Percentiles rank a stretch among this genome's conserved stretches.
phyloP scores from a whole-genome alignment of 441 rosid species.

The Monsonia emarginata region DNA sequence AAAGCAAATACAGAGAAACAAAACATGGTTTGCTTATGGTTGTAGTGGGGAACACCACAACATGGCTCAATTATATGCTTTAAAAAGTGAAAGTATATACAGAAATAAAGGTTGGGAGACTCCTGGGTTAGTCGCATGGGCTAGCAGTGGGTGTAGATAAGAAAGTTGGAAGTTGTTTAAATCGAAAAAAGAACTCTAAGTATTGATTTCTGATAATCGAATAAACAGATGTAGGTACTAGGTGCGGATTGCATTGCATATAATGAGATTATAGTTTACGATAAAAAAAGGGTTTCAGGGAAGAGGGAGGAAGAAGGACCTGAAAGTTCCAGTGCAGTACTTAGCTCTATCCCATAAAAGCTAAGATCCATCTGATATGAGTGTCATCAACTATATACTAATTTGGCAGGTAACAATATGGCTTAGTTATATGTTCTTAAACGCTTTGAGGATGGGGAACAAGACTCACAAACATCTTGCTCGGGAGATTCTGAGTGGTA shows the following conservation, averaged over 20 bases:
- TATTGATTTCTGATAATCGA: conserved; percentile 8
- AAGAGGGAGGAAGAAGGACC: conserved; percentile 12
- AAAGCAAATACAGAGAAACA: too few species aligned
- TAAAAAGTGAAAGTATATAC: too few species aligned
- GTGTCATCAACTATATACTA: conserved; percentile 11
- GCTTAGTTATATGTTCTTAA: conserved; percentile 31
- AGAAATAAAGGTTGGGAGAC: neutral
- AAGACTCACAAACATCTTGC: conserved; percentile 18
- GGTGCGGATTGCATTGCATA: neutral
- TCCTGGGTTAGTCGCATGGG: neutral
- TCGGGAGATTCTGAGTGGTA: conserved; percentile 22
- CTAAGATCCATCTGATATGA: conserved; percentile 15
- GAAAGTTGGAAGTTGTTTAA: conserved; percentile 8
- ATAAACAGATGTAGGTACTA: conserved; percentile 8
- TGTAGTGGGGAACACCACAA: too few species aligned
- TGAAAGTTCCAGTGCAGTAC: conserved; percentile 17
- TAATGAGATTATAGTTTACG: neutral
- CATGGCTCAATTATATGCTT: too few species aligned
- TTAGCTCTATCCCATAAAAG: conserved; percentile 19
- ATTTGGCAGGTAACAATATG: conserved; percentile 5
- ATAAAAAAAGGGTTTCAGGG: too few species aligned
- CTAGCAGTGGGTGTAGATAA: neutral
- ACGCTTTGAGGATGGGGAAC: conserved; percentile 37
- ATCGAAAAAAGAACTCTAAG: conserved; percentile 17
- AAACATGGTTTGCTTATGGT: too few species aligned